Conservation (phyloP, 2,329 filamentous ascomycete genomes). For the Arthrobotrys conoides region DNA sequence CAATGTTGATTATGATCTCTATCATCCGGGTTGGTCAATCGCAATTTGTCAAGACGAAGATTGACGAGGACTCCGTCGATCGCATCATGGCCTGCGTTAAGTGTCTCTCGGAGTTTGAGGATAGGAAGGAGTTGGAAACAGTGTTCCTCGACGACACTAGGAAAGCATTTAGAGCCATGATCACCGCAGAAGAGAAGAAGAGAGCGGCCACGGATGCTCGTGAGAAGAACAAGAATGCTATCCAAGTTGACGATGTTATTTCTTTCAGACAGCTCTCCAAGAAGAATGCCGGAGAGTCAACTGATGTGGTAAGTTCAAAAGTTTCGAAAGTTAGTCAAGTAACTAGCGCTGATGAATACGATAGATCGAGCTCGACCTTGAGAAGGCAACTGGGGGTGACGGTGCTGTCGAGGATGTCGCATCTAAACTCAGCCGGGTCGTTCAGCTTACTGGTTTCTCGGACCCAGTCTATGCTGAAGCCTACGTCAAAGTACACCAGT, state of each 20-base stretch:
- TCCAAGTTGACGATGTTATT: constrained; percentile 96
- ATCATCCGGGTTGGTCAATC: constrained; percentile 98
- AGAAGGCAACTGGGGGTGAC: constrained; percentile 94
- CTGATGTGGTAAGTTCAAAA: constrained; percentile 74
- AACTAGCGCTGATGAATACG: constrained; percentile 11
- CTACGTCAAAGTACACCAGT: constrained; percentile 98
- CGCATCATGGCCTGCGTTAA: constrained; percentile 98
- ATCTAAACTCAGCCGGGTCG: constrained; percentile 94
- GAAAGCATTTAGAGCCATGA: constrained; percentile 96
- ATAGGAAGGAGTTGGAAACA: constrained; percentile 90
- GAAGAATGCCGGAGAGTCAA: constrained; percentile 85
- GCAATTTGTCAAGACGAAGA: constrained; percentile 97
- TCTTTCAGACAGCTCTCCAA: constrained; percentile 92
- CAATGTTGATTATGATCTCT: constrained; percentile 99
- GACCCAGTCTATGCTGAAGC: constrained; percentile 99
- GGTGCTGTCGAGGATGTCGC: constrained; percentile 85
- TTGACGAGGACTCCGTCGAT: constrained; percentile 98
- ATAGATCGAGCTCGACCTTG: constrained; percentile 82
- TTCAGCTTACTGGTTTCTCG: constrained; percentile 97
- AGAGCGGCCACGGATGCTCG: constrained; percentile 92
- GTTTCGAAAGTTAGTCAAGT: not conserved
- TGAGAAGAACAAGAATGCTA: constrained; percentile 91
- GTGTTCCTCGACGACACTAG: constrained; percentile 95
- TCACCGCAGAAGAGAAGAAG: constrained; percentile 97
- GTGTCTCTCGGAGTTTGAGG: constrained; percentile 87